Percentiles rank a stretch among this genome's conserved stretches.
Evolutionary conservation across 2,329 filamentous ascomycete genomes (phyloP).

Genomic region (Aspergillus udagawae): DNA sequence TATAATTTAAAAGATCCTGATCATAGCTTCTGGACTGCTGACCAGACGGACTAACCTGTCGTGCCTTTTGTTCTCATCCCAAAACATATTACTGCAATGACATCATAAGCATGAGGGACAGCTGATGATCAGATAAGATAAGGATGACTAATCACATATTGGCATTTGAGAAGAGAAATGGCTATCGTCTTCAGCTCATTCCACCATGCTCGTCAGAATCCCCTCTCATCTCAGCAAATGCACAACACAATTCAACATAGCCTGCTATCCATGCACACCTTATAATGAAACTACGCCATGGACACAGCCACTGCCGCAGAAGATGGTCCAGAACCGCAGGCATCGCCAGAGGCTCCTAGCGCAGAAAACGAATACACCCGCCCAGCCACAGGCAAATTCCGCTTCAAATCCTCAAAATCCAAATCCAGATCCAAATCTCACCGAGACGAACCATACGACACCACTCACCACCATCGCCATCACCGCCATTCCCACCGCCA

Average conservation of each 20-base stretch:
- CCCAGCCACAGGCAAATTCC: slow-evolving; percentile 25
- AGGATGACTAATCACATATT: slow-evolving; percentile 1
- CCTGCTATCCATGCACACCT: neutral
- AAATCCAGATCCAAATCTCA: slow-evolving; percentile 10
- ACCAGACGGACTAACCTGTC: neutral
- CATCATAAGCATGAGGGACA: slow-evolving; percentile 4
- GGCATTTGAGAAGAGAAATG: neutral
- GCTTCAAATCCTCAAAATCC: slow-evolving; percentile 29
- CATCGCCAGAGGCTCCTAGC: neutral
- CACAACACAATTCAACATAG: neutral
- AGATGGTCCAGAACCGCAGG: neutral
- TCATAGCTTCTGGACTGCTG: neutral
- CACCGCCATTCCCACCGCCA: slow-evolving; percentile 19
- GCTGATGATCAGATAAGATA: slow-evolving; percentile 18
- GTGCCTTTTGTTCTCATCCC: neutral
- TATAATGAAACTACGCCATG: neutral
- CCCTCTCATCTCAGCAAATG: neutral
- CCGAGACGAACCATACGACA: slow-evolving; percentile 12
- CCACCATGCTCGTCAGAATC: neutral
- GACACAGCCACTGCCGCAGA: neutral
- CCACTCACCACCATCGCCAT: slow-evolving; percentile 5
- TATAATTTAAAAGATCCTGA: neutral
- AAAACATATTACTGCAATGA: neutral
- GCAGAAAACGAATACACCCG: slow-evolving; percentile 11
- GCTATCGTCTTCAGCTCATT: neutral